These are phyloP conservation scores for Botrytis elliptica DNA, from an alignment of 2,329 filamentous ascomycete species.

Conservation along the genomic window DNA sequence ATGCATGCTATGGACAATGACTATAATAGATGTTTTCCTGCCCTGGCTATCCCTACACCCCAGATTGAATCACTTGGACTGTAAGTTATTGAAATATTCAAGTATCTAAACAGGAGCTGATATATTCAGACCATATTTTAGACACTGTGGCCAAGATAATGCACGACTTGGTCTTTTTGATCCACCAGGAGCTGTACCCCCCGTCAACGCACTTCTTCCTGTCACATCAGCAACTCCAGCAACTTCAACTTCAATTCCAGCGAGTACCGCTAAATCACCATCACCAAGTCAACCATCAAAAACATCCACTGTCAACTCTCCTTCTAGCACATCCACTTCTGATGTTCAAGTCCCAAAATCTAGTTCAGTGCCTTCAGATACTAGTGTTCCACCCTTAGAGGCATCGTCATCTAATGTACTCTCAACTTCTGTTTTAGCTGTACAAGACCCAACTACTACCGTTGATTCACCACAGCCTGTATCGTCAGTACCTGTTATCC, in stretches of 20 bases:
- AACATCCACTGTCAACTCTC: neutral
- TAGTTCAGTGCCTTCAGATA: neutral
- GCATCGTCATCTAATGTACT: neutral
- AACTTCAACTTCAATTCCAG: conserved; percentile 25
- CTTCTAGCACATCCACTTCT: neutral
- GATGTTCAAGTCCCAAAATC: neutral
- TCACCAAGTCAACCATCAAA: conserved; percentile 23
- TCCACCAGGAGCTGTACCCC: conserved; percentile 43
- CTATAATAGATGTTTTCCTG: conserved; percentile 29
- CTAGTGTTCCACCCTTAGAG: neutral
- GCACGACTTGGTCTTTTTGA: conserved; percentile 43
- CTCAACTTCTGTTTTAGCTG: neutral
- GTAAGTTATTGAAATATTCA: conserved; percentile 20
- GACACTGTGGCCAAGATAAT: conserved; percentile 41
- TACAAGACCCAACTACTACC: conserved; percentile 3
- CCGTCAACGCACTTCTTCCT: conserved; percentile 34
- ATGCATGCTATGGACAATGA: conserved; percentile 23
- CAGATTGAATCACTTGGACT: conserved; percentile 25
- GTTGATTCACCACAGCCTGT: neutral
- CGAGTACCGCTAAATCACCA: conserved; percentile 26
- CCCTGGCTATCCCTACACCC: conserved; percentile 26
- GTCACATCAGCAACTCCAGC: conserved; percentile 28
- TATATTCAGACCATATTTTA: conserved; percentile 36
- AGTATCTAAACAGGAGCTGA: too few relatives aligned
- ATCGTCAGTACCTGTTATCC: neutral